phyloP scores from a whole-genome alignment of 805 yeast species.

The Ogataea nitratoaversa region DNA sequence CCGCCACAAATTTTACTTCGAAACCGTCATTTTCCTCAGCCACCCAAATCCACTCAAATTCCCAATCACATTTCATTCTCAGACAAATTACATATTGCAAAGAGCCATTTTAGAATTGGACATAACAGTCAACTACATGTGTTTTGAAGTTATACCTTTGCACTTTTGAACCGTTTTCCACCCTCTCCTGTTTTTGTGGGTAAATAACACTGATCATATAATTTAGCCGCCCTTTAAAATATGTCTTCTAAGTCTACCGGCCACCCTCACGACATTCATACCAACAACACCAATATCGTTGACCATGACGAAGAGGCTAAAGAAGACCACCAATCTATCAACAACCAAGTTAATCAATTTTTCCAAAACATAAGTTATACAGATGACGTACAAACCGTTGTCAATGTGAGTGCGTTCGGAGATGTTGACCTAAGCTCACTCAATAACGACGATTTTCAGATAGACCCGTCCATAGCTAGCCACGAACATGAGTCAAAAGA shows the following conservation, averaged over 20 bases:
- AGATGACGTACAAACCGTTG: constrained; percentile 18
- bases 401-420: constrained; percentile 18
- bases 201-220: background rate
- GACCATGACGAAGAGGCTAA: constrained; percentile 11
- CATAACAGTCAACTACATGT: constrained; percentile 11
- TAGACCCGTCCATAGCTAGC: constrained; percentile 20
- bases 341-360: constrained; percentile 27
- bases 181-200: background rate
- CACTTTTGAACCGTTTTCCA: background rate
- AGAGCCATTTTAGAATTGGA: no score
- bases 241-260: background rate
- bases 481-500: constrained; percentile 11
- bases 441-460: constrained; percentile 23
- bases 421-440: constrained; percentile 21
- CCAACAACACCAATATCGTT: background rate
- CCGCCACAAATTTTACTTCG: no score
- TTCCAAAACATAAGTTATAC: constrained; percentile 23
- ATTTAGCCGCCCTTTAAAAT: no score
- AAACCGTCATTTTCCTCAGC: no score
- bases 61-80: no score
- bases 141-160: constrained; percentile 4
- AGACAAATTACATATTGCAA: no score
- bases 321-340: constrained; percentile 25
- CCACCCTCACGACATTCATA: background rate
- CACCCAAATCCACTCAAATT: no score